phyloP scores from a whole-genome alignment of 495 filamentous ascomycete genomes.

The Aspergillus sclerotiicarbonarius region DNA sequence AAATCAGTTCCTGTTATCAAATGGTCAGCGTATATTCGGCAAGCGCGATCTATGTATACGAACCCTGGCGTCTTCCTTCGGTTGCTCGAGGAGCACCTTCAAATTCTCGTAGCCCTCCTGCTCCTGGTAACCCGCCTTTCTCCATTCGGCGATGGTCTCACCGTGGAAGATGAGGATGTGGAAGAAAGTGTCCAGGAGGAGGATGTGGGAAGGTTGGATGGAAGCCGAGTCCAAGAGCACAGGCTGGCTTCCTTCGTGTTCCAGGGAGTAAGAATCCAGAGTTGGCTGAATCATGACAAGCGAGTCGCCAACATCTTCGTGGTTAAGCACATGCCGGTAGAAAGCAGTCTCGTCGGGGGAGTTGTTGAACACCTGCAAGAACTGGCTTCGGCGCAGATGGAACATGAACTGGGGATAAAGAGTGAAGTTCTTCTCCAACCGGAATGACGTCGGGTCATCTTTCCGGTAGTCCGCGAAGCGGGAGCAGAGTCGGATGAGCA shows the following conservation, averaged over 20 bases:
- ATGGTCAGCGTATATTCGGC: neutral
- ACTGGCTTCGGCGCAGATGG: slow-evolving; percentile 94
- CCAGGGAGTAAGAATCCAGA: slow-evolving; percentile 94
- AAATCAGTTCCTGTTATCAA: slow-evolving; percentile 81
- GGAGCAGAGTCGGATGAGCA: slow-evolving; percentile 96
- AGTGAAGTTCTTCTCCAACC: slow-evolving; percentile 98
- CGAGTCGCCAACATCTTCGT: slow-evolving; percentile 95
- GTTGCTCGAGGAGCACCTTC: slow-evolving; percentile 78
- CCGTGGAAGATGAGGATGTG: slow-evolving; percentile 99
- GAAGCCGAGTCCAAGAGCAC: slow-evolving; percentile 94
- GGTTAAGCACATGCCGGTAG: slow-evolving; percentile 94
- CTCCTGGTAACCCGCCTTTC: slow-evolving; percentile 96
- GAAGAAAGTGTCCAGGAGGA: slow-evolving; percentile 98
- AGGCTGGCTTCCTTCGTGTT: slow-evolving; percentile 85
- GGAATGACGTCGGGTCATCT: slow-evolving; percentile 96
- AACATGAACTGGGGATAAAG: slow-evolving; percentile 99
- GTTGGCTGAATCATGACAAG: slow-evolving; percentile 99
- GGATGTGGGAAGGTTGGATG: slow-evolving; percentile 90
- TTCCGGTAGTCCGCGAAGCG: slow-evolving; percentile 98
- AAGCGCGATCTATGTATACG: slow-evolving; percentile 24
- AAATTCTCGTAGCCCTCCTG: slow-evolving; percentile 99
- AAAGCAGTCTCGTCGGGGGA: slow-evolving; percentile 99
- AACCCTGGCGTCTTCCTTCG: slow-evolving; percentile 97
- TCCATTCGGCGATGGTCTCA: slow-evolving; percentile 97
- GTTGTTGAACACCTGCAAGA: slow-evolving; percentile 99